These are phyloP conservation scores for Wallacemonas collosoma DNA, from an alignment of 208 protist species.

Conservation along the genomic window DNA sequence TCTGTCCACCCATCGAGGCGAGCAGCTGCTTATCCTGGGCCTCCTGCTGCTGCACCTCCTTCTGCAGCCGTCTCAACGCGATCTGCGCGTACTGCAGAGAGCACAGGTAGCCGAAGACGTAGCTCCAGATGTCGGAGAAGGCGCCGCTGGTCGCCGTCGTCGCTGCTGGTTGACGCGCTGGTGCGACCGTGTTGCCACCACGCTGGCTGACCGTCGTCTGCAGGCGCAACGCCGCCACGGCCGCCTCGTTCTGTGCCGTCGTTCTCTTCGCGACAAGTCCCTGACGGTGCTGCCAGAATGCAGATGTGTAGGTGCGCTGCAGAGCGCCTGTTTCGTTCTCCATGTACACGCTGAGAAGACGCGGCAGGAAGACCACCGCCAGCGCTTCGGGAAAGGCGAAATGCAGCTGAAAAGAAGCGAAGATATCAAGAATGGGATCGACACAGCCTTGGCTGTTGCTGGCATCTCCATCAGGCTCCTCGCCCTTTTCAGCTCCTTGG, in stretches of 20 bases:
- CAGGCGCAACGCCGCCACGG: neutral
- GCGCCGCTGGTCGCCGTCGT: constrained; percentile 3
- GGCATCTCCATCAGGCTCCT: neutral
- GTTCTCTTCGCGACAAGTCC: constrained; percentile 24
- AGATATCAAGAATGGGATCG: constrained; percentile 46
- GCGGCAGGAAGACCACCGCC: constrained; percentile 59
- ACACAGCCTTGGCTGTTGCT: constrained; percentile 2
- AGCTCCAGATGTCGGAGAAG: constrained; percentile 72
- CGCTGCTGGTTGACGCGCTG: neutral
- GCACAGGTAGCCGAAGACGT: constrained; percentile 83
- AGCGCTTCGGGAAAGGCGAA: constrained; percentile 65
- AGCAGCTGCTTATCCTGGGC: constrained; percentile 40
- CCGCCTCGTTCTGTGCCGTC: neutral
- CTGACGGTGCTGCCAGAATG: constrained; percentile 78
- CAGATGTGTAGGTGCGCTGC: constrained; percentile 44
- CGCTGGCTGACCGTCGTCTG: neutral
- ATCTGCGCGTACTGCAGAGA: constrained; percentile 76
- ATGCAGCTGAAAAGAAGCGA: constrained; percentile 70
- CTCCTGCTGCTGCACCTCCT: constrained; percentile 59
- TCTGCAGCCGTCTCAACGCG: constrained; percentile 64
- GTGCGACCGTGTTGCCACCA: neutral
- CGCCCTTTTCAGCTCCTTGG: too few species aligned
- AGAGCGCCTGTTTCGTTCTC: constrained; percentile 24
- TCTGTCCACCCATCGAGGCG: constrained; percentile 30
- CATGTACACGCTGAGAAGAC: constrained; percentile 49